phyloP scores from a whole-genome alignment of 1,284 basidiomycete species.

The Melampsora larici-populina region DNA sequence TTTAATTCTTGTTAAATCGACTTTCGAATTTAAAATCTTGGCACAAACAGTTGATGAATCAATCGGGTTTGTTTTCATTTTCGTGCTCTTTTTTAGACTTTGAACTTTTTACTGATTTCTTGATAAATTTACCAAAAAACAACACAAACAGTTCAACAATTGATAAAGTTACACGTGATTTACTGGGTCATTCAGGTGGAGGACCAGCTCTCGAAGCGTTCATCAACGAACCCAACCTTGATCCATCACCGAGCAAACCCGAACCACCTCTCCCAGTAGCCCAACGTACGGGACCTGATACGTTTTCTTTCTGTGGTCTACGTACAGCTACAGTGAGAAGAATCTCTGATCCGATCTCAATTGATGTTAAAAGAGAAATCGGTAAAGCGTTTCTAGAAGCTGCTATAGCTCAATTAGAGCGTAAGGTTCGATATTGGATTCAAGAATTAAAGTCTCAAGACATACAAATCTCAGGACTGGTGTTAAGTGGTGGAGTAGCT shows the following conservation, averaged over 20 bases:
- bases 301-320: slow-evolving; percentile 35
- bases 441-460: slow-evolving; percentile 57
- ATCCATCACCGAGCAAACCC: background rate
- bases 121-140: too few species aligned
- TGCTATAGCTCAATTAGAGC: slow-evolving; percentile 68
- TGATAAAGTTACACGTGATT: slow-evolving; percentile 22
- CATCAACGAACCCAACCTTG: background rate
- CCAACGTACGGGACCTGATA: slow-evolving; percentile 10
- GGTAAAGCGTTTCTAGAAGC: slow-evolving; percentile 70
- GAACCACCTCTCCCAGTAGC: slow-evolving; percentile 21
- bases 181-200: background rate
- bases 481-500: slow-evolving; percentile 85
- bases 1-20: slow-evolving; percentile 68
- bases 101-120: too few species aligned
- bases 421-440: slow-evolving; percentile 67
- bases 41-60: slow-evolving; percentile 72
- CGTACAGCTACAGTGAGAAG: slow-evolving; percentile 19
- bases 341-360: background rate
- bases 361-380: slow-evolving; percentile 54
- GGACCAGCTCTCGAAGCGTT: slow-evolving; percentile 28
- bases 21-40: slow-evolving; percentile 65
- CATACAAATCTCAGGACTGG: slow-evolving; percentile 58
- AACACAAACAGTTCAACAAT: slow-evolving; percentile 18
- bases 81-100: too few species aligned
- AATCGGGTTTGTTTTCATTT: slow-evolving; percentile 60